Evolutionary conservation across 176 grass and related monocot genomes (phyloP), one percentile per base, ranked within the genome.

Genomic region (Elaeis guineensis): DNA sequence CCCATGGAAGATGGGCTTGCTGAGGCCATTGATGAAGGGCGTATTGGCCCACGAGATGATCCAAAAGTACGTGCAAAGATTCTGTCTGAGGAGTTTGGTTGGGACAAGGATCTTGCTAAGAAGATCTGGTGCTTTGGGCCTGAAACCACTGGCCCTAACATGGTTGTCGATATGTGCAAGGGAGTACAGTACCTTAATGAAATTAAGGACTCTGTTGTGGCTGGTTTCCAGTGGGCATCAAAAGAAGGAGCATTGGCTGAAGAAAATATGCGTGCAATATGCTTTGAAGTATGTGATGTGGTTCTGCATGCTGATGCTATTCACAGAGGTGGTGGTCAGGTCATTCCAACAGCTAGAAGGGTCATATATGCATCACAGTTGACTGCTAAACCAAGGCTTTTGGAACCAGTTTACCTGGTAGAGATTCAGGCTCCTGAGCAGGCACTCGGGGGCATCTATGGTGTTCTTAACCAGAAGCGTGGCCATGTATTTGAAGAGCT

Each of bases 381-480:
- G 30, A 62, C 60, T 1, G 60, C 60, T 4, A 62, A 62, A 44
- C 60, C 60, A 5, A 62, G 60, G 17, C 60, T 62, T 0, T 17
- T 62, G 4, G 60, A 62, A 15, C 60, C 60, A 15, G 30, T 62
- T 16, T 62, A 62, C 17, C 15, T 62, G 29, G 60, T 62, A 6
- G 60, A 62, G 60, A 62, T 62, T 19, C 60, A 62, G 17, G 60
- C 60, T 20, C 60, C 60, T 0, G 60, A 62, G 29, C 60, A 62
- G 29, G 60, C 60, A 14, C 32, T 62, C 0, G 60, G 60, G 12
- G 60, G 60, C 18, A 62, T 62, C 2, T 62, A 62, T 21, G 60
- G 60, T 21, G 60, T 62, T 21, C 60, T 62, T 16, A 62, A 62
- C 60, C 60, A 62, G 32, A 62, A 62, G 32, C 24, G 60, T 19